phyloP scores from a whole-genome alignment of 2,329 filamentous ascomycete genomes.

The Penicillium sp. region DNA sequence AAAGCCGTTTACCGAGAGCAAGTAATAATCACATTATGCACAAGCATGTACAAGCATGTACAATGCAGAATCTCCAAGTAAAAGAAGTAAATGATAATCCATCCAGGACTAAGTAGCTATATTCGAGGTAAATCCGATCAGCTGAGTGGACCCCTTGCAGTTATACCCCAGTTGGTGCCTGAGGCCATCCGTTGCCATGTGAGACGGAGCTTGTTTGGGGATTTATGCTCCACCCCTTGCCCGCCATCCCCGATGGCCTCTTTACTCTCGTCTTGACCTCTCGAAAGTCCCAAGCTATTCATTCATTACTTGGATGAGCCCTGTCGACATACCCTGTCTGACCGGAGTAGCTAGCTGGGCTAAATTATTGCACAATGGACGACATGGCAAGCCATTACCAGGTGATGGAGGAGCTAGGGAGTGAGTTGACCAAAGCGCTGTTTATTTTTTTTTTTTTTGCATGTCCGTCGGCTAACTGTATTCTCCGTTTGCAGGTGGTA shows the following conservation, averaged over 20 bases:
- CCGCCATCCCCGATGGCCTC: slow-evolving; percentile 6
- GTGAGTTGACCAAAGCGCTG: slow-evolving; percentile 56
- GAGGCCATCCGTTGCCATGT: slow-evolving; percentile 21
- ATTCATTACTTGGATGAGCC: slow-evolving; percentile 12
- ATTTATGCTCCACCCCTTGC: slow-evolving; percentile 27
- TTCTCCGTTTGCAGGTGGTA: slow-evolving; percentile 65
- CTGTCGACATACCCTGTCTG: slow-evolving; percentile 18
- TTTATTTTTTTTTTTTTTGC: not conserved
- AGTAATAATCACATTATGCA: not conserved
- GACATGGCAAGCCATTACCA: slow-evolving; percentile 82
- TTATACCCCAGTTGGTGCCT: slow-evolving; percentile 13
- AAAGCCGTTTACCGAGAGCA: not conserved
- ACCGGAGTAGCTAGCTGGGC: slow-evolving; percentile 19
- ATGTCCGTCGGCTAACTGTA: slow-evolving; percentile 18
- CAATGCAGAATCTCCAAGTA: not conserved
- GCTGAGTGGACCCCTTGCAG: slow-evolving; percentile 20
- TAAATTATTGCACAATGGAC: slow-evolving; percentile 36
- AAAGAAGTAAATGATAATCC: slow-evolving; percentile 2
- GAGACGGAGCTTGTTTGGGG: slow-evolving; percentile 26
- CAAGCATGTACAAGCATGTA: not conserved
- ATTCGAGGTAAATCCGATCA: not conserved
- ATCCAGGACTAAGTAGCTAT: not conserved
- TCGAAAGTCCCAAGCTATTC: slow-evolving; percentile 11
- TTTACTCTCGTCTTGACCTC: slow-evolving; percentile 6
- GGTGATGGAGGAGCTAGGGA: slow-evolving; percentile 92